Conservation (phyloP, 2,329 filamentous ascomycete species). For the Clonostachys byssicola region DNA sequence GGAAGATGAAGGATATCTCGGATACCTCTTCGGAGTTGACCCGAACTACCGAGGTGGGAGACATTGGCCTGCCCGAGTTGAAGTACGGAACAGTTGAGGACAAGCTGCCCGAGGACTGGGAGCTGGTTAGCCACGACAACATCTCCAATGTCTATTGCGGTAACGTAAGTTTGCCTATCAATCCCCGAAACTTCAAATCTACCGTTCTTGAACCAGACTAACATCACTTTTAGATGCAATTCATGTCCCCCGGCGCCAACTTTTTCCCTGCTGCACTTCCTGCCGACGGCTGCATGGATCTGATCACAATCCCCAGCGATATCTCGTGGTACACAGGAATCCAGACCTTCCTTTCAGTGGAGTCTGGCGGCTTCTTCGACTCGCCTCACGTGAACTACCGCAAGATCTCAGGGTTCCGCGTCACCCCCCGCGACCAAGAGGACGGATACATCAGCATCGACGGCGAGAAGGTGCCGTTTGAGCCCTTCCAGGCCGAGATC, state of each 20-base stretch:
- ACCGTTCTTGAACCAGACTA: conserved; percentile 2
- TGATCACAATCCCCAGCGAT: conserved; percentile 76
- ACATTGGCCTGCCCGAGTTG: conserved; percentile 63
- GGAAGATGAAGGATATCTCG: conserved; percentile 17
- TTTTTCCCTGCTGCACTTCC: conserved; percentile 85
- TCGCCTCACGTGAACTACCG: conserved; percentile 72
- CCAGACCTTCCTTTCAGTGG: conserved; percentile 66
- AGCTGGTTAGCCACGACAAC: conserved; percentile 66
- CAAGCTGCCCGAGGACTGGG: conserved; percentile 73
- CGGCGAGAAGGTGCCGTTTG: conserved; percentile 82
- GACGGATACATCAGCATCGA: conserved; percentile 91
- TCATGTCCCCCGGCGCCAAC: conserved; percentile 80
- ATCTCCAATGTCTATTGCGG: conserved; percentile 92
- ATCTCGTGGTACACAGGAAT: conserved; percentile 64
- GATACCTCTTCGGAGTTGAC: not conserved
- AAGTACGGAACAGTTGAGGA: conserved; percentile 78
- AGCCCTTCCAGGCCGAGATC: conserved; percentile 87
- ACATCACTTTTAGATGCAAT: conserved; percentile 62
- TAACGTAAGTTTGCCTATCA: conserved; percentile 57
- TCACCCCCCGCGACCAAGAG: conserved; percentile 68
- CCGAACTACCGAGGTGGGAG: conserved; percentile 10
- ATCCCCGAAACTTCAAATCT: not conserved
- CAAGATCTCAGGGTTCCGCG: conserved; percentile 83
- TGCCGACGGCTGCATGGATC: conserved; percentile 80
- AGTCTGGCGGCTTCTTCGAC: conserved; percentile 74